Evolutionary conservation across 768 basidiomycete species (phyloP).

Genomic region (Pisolithus marmoratus): DNA sequence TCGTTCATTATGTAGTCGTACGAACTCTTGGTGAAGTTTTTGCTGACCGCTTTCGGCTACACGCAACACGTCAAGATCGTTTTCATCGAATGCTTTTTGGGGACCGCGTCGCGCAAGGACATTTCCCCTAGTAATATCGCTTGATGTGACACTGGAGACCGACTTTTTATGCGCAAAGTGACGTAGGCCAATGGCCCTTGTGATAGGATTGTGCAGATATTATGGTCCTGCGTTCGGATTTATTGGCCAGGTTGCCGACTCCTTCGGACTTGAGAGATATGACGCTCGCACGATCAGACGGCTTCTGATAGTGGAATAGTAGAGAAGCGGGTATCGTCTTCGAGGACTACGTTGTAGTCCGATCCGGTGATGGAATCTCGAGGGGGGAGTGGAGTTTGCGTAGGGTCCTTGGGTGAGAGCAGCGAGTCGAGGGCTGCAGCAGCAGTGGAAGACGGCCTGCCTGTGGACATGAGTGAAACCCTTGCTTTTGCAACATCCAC

Average conservation of each 20-base stretch:
- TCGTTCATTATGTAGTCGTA: conserved; percentile 54
- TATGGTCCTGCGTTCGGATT: conserved; percentile 25
- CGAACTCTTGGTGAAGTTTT: conserved; percentile 73
- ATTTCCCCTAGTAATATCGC: conserved; percentile 36
- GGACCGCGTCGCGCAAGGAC: conserved; percentile 49
- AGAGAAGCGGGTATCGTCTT: conserved; percentile 45
- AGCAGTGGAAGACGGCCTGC: conserved; percentile 9
- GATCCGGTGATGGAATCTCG: conserved; percentile 47
- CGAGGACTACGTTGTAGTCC: conserved; percentile 53
- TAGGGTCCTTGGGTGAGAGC: conserved; percentile 41
- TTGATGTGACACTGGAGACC: conserved; percentile 51
- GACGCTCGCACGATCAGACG: conserved; percentile 29
- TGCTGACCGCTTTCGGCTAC: conserved; percentile 58
- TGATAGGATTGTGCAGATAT: conserved; percentile 21
- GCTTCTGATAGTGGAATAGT: conserved; percentile 37
- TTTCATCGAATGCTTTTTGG: conserved; percentile 39
- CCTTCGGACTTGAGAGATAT: conserved; percentile 19
- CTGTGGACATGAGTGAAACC: conserved; percentile 7
- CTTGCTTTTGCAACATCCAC: not conserved
- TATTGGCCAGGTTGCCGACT: conserved; percentile 14
- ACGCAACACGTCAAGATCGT: conserved; percentile 33
- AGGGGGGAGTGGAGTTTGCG: conserved; percentile 25
- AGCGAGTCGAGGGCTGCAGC: conserved; percentile 38
- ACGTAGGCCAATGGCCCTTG: conserved; percentile 15
- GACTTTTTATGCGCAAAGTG: conserved; percentile 54